Percentiles rank a stretch among this genome's conserved stretches.
These are phyloP conservation scores for Plasmodium chabaudi DNA, from an alignment of 169 alveolate species.

Conservation along the genomic window DNA sequence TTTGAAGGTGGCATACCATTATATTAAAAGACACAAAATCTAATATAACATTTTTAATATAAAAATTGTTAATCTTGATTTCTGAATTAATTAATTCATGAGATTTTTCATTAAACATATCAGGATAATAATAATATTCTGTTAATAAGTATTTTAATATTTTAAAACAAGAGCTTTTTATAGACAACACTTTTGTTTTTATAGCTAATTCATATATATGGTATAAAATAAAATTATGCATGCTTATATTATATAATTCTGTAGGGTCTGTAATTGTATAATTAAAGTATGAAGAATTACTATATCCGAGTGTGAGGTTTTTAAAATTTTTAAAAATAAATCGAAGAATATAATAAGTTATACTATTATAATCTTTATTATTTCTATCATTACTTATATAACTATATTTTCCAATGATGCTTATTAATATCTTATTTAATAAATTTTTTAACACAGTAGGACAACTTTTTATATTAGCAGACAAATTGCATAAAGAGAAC, in stretches of 20 bases:
- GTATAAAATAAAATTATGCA: slow-evolving; percentile 69
- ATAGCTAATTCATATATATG: slow-evolving; percentile 67
- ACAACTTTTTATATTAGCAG: slow-evolving; percentile 19
- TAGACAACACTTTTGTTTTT: slow-evolving; percentile 37
- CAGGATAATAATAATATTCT: slow-evolving; percentile 71
- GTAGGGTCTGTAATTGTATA: slow-evolving; percentile 38
- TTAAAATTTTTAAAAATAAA: slow-evolving; percentile 47
- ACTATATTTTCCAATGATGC: slow-evolving; percentile 39
- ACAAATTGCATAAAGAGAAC: slow-evolving; percentile 29
- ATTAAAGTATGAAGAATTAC: slow-evolving; percentile 18
- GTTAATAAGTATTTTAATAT: slow-evolving; percentile 56
- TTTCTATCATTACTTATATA: slow-evolving; percentile 11
- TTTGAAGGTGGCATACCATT: slow-evolving; percentile 63
- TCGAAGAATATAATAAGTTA: slow-evolving; percentile 36
- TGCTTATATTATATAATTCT: slow-evolving; percentile 52
- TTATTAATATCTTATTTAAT: slow-evolving; percentile 38
- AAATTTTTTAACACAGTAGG: slow-evolving; percentile 38
- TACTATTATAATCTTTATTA: slow-evolving; percentile 34
- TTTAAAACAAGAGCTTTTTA: slow-evolving; percentile 69
- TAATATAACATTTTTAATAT: slow-evolving; percentile 60
- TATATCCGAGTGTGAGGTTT: slow-evolving; percentile 27
- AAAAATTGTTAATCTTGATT: slow-evolving; percentile 39
- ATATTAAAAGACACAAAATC: slow-evolving; percentile 74
- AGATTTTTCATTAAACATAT: slow-evolving; percentile 55
- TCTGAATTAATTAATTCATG: slow-evolving; percentile 72